phyloP scores from a whole-genome alignment of 495 filamentous ascomycete species.

The Neurospora sp. region DNA sequence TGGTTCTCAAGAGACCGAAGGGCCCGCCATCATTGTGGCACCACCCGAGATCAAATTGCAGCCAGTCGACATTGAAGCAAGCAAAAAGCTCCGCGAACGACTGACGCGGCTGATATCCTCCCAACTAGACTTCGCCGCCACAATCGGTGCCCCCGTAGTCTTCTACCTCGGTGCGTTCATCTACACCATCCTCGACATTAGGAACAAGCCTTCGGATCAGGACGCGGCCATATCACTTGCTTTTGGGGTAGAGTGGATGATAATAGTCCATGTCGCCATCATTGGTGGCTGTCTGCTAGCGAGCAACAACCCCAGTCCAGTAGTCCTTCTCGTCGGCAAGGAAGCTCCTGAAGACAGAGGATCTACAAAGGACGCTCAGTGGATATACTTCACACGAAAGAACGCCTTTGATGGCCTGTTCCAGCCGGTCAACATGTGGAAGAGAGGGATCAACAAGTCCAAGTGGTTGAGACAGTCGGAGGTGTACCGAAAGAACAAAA shows the following conservation, averaged over 20 bases:
- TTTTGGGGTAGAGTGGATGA: slow-evolving; percentile 33
- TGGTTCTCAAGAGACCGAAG: background rate
- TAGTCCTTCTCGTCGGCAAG: background rate
- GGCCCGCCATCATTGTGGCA: background rate
- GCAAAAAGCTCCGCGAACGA: background rate
- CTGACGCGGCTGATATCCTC: background rate
- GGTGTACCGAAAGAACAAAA: background rate
- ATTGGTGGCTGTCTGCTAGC: slow-evolving; percentile 3
- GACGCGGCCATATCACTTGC: slow-evolving; percentile 34
- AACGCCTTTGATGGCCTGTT: background rate
- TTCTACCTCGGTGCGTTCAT: slow-evolving; percentile 39
- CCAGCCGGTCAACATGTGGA: slow-evolving; percentile 4
- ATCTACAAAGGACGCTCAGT: background rate
- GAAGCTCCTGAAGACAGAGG: background rate
- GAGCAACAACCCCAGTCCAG: slow-evolving; percentile 5
- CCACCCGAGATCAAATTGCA: background rate
- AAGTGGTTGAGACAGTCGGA: background rate
- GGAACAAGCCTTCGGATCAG: slow-evolving; percentile 27
- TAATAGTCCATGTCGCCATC: slow-evolving; percentile 7
- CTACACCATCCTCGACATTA: slow-evolving; percentile 28
- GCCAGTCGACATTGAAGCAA: background rate
- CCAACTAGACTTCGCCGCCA: slow-evolving; percentile 29
- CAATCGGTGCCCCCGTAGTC: slow-evolving; percentile 36
- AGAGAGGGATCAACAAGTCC: slow-evolving; percentile 3
- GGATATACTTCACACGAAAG: background rate